Evolutionary conservation across 108 stramenopile species (phyloP), one percentile per base, ranked within the genome.

Genomic region (Nitzschia sp.): DNA sequence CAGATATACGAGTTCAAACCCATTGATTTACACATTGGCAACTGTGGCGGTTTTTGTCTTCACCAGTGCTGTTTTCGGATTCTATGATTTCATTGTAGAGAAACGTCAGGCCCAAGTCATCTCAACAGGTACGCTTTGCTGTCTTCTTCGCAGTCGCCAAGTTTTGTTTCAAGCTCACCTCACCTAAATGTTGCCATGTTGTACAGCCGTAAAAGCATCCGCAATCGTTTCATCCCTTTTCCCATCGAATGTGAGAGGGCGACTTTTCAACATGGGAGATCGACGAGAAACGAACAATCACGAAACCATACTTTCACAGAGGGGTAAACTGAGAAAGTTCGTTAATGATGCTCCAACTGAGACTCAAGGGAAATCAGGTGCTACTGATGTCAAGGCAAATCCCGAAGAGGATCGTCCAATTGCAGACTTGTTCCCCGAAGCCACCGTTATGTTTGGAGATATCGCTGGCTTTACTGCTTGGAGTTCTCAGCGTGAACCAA

Each of bases 41-140:
- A 67, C 67, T n/a, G 77, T 75, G 6, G 53, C 72, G 3, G 83
- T 87, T 0, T 87, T 87, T 42, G 20, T 68, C 41, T 74, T 67
- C 38, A 67, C 65, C n/a, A 22, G 41, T 6, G 12, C 60, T 7
- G 57, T 64, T 19, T 74, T 74, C 52, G 10, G 67, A 0, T 34
- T 48, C 56, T 74, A 74, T 26, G 73, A 74, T 40, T 51, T 10
- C 11, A 19, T 68, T 17, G 73, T 74, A 10, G 26, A 58, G 12
- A 15, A 34, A 48, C 65, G 73, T 10, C 73, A 74, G 44, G 59
- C 14, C 3, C 11, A 41, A 22, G 56, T 72, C 10, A 51, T 63
- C 9, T 39, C 34, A 10, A 53, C 29, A 8, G 70, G 62, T 21
- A 57, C 38, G 25, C 51, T 34, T 34, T 34, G 29, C 5, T 34